A percentile compares a stretch with the other conserved stretches of the same genome.
phyloP scores from a whole-genome alignment of 352 stramenopile genomes.

The Pythium oligandrum region DNA sequence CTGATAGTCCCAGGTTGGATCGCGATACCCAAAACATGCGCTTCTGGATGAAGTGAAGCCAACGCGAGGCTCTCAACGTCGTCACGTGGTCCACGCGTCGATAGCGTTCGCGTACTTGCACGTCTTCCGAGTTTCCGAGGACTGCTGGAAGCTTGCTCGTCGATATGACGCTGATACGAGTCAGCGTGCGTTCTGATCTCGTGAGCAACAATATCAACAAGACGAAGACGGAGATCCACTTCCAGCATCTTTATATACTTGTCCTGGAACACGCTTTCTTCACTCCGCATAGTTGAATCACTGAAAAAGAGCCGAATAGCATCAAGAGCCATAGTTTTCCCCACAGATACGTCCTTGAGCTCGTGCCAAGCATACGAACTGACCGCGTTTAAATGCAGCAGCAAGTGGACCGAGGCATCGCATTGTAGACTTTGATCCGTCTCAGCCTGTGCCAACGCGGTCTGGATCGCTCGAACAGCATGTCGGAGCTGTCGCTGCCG shows the following conservation, averaged over 20 bases:
- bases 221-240: slow-evolving; percentile 39
- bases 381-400: slow-evolving; percentile 47
- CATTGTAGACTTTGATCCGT: slow-evolving; percentile 4
- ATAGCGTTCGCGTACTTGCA: slow-evolving; percentile 1
- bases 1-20: too few species aligned
- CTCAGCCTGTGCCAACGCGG: not conserved
- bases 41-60: too few species aligned
- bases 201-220: slow-evolving; percentile 43
- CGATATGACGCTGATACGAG: too few species aligned
- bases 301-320: slow-evolving; percentile 41
- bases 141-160: not conserved
- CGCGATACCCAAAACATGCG: too few species aligned
- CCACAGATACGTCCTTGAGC: slow-evolving; percentile 27
- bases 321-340: slow-evolving; percentile 22
- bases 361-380: slow-evolving; percentile 37
- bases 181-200: slow-evolving; percentile 16
- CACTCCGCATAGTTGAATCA: not conserved
- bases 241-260: slow-evolving; percentile 53
- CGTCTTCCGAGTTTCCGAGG: slow-evolving; percentile 6
- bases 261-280: slow-evolving; percentile 19
- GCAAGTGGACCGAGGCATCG: slow-evolving; percentile 12
- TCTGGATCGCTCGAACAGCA: slow-evolving; percentile 20
- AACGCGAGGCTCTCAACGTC: too few species aligned
- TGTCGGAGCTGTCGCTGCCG: slow-evolving; percentile 19
- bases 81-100: not conserved